Evolutionary conservation across 495 filamentous ascomycete species (phyloP).

Genomic region (Xanthoparmelia taractica): DNA sequence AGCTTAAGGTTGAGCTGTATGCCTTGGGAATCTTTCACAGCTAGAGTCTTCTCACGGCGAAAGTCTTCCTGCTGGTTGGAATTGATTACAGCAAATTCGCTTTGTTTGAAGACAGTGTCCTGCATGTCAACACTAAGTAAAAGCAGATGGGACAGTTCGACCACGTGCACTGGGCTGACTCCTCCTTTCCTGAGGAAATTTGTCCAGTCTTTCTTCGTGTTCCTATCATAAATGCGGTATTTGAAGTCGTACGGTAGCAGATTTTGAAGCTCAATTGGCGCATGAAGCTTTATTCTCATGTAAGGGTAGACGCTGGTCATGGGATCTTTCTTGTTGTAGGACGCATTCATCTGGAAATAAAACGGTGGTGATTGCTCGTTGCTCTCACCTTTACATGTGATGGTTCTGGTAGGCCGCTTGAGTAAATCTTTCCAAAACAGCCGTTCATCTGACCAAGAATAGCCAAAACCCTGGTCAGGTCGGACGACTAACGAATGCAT

Average conservation of each 20-base stretch:
- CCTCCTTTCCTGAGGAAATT: slow-evolving; percentile 96
- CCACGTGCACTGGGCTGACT: slow-evolving; percentile 92
- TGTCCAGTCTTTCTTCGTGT: slow-evolving; percentile 95
- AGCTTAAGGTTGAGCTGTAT: slow-evolving; percentile 72
- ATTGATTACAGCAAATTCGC: slow-evolving; percentile 95
- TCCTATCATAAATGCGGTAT: slow-evolving; percentile 96
- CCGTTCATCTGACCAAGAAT: slow-evolving; percentile 82
- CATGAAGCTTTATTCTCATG: slow-evolving; percentile 84
- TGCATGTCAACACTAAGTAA: slow-evolving; percentile 91
- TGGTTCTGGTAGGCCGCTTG: slow-evolving; percentile 68
- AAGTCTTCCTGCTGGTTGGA: slow-evolving; percentile 83
- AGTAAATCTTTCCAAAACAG: slow-evolving; percentile 90
- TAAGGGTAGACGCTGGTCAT: slow-evolving; percentile 82
- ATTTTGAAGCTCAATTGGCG: slow-evolving; percentile 90
- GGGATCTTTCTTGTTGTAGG: slow-evolving; percentile 71
- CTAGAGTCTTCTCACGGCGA: slow-evolving; percentile 67
- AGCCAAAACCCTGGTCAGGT: slow-evolving; percentile 94
- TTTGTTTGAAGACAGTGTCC: slow-evolving; percentile 87
- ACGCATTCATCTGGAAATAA: slow-evolving; percentile 90
- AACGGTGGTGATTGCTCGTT: slow-evolving; percentile 73
- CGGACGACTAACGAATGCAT: slow-evolving; percentile 84
- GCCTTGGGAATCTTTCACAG: slow-evolving; percentile 74
- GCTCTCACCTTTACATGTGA: slow-evolving; percentile 79
- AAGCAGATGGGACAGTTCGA: slow-evolving; percentile 88
- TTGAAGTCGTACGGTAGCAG: slow-evolving; percentile 97